Evolutionary conservation across 371 early-diverging fungal species (phyloP).

Genomic region (Nematocida minor): DNA sequence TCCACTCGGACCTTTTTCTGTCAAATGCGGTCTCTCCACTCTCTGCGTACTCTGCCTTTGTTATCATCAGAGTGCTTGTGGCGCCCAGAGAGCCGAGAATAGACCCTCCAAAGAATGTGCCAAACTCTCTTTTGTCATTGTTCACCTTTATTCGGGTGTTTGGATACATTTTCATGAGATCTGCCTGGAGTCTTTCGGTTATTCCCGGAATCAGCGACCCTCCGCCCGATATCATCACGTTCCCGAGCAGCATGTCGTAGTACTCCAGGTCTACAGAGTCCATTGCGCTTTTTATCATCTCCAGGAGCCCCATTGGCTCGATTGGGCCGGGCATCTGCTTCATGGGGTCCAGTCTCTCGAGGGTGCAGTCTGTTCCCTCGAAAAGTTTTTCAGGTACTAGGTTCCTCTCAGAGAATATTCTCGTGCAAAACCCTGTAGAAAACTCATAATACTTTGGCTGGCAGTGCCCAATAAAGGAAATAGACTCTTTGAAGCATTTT

Average conservation of each 20-base stretch:
- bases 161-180: slow-evolving; percentile 14
- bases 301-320: slow-evolving; percentile 19
- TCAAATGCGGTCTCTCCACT: slow-evolving; percentile 43
- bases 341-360: slow-evolving; percentile 24
- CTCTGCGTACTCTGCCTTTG: slow-evolving; percentile 48
- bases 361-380: not conserved
- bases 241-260: slow-evolving; percentile 29
- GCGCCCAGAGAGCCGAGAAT: slow-evolving; percentile 44
- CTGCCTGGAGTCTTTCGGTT: slow-evolving; percentile 13
- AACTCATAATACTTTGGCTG: slow-evolving; percentile 42
- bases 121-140: slow-evolving; percentile 44
- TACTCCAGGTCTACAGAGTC: slow-evolving; percentile 17
- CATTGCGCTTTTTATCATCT: slow-evolving; percentile 14
- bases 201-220: slow-evolving; percentile 41
- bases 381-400: slow-evolving; percentile 19
- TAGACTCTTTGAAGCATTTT: slow-evolving; percentile 27
- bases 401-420: slow-evolving; percentile 42
- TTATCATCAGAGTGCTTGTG: slow-evolving; percentile 48
- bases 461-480: slow-evolving; percentile 29
- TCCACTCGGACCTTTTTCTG: slow-evolving; percentile 47
- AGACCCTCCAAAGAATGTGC: slow-evolving; percentile 53
- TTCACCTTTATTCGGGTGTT: slow-evolving; percentile 26
- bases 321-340: not conserved
- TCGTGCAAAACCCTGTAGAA: slow-evolving; percentile 27
- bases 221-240: slow-evolving; percentile 40